These are phyloP conservation scores for Arabis hirsuta DNA, from an alignment of 345 rosid genomes.

Conservation along the genomic window DNA sequence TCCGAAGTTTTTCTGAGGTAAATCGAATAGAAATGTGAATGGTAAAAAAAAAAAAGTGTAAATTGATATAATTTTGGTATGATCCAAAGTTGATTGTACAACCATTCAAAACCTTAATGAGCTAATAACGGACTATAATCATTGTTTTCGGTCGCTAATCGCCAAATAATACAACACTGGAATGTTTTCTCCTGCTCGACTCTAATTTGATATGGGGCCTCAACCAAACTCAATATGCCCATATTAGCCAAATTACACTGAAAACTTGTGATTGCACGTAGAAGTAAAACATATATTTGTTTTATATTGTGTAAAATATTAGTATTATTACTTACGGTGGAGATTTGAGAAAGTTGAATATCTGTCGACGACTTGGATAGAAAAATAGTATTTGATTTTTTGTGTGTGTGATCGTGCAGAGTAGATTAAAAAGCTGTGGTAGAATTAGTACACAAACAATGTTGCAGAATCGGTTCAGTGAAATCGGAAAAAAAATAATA, in stretches of 20 bases:
- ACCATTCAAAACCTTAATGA: too few species aligned
- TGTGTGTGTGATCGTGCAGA: constrained; percentile 42
- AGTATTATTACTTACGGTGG: not conserved
- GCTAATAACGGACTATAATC: too few species aligned
- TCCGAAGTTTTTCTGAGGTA: too few species aligned
- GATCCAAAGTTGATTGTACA: too few species aligned
- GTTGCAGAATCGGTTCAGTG: constrained; percentile 46
- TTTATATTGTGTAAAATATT: too few species aligned
- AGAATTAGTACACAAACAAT: constrained; percentile 42
- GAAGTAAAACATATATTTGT: not conserved
- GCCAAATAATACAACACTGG: too few species aligned
- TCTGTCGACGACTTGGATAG: constrained; percentile 7
- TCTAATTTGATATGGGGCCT: too few species aligned
- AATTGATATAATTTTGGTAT: too few species aligned
- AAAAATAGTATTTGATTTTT: not conserved
- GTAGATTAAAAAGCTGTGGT: constrained; percentile 46
- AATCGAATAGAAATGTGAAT: too few species aligned
- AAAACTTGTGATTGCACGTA: not conserved
- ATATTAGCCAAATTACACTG: not conserved
- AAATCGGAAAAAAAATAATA: constrained; percentile 29
- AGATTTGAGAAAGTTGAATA: constrained; percentile 8
- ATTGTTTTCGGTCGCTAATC: too few species aligned
- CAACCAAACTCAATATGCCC: not conserved
- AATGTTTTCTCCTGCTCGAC: too few species aligned
- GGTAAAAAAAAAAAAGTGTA: too few species aligned